Percentiles rank a stretch among this genome's conserved stretches.
These are phyloP conservation scores for Thielaviopsis punctulata DNA, from an alignment of 2,329 filamentous ascomycete genomes.

Conservation along the genomic window DNA sequence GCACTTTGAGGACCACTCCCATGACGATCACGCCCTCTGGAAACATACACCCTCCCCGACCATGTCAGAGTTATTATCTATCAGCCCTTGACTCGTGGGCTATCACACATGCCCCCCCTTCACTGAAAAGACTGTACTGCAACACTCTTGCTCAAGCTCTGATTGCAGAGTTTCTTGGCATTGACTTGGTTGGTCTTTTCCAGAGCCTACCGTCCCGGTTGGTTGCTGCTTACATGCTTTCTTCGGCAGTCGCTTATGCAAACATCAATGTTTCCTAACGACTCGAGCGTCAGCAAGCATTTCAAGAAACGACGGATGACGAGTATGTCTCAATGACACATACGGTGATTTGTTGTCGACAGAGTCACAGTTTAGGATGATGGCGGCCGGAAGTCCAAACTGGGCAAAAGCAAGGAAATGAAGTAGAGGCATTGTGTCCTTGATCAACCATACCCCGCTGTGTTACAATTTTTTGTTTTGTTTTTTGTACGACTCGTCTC, in stretches of 20 bases:
- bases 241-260: background rate
- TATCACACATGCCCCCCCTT: background rate
- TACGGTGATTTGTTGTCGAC: background rate
- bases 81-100: background rate
- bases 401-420: no score
- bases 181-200: conserved; percentile 41
- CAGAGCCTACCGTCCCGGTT: background rate
- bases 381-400: background rate
- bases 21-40: background rate
- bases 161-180: background rate
- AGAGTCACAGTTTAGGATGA: background rate
- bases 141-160: background rate
- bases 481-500: background rate
- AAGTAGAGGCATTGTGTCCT: no score
- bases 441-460: no score
- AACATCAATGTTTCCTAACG: background rate
- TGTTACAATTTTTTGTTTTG: background rate
- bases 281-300: background rate
- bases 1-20: background rate
- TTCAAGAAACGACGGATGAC: background rate
- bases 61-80: background rate
- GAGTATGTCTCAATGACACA: background rate
- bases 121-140: background rate
- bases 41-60: background rate
- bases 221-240: background rate